Evolutionary conservation across 192 early-diverging fungal species (phyloP).

Genomic region (Linnemannia hyalina): DNA sequence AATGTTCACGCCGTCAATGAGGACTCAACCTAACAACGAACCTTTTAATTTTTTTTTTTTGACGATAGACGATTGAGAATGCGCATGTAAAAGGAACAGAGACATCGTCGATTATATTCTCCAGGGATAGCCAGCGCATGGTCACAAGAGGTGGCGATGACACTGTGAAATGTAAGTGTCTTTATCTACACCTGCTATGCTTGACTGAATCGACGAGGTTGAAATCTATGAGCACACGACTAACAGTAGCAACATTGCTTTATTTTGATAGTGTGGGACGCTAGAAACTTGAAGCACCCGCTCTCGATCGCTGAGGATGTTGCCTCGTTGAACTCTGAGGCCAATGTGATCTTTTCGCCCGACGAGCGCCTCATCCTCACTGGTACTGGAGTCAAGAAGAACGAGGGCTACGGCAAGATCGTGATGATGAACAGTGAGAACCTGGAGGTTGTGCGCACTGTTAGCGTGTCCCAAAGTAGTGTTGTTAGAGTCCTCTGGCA

Average conservation of each 20-base stretch:
- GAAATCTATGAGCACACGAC: not conserved
- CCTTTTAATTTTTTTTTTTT: not conserved
- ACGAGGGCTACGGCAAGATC: constrained; percentile 74
- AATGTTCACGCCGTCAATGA: too few relatives aligned
- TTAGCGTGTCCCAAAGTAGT: constrained; percentile 68
- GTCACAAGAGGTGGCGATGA: constrained; percentile 87
- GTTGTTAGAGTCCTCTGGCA: constrained; percentile 90
- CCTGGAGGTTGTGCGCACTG: constrained; percentile 65
- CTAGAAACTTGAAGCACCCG: constrained; percentile 79
- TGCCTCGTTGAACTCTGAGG: constrained; percentile 76
- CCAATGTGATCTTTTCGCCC: constrained; percentile 88
- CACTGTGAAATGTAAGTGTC: constrained; percentile 78
- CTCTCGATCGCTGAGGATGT: constrained; percentile 69
- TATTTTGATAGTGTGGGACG: constrained; percentile 82
- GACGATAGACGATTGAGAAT: constrained; percentile 64
- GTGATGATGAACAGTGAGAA: constrained; percentile 75
- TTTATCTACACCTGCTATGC: not conserved
- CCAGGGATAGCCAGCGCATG: constrained; percentile 72
- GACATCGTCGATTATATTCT: constrained; percentile 78
- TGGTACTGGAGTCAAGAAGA: constrained; percentile 77
- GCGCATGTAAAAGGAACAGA: constrained; percentile 80
- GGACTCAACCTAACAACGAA: not conserved
- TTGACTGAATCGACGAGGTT: not conserved
- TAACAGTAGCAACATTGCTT: not conserved
- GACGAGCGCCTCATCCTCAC: constrained; percentile 83